These are phyloP conservation scores for Phaeotremella fagi DNA, from an alignment of 768 basidiomycete species.

Conservation along the genomic window DNA sequence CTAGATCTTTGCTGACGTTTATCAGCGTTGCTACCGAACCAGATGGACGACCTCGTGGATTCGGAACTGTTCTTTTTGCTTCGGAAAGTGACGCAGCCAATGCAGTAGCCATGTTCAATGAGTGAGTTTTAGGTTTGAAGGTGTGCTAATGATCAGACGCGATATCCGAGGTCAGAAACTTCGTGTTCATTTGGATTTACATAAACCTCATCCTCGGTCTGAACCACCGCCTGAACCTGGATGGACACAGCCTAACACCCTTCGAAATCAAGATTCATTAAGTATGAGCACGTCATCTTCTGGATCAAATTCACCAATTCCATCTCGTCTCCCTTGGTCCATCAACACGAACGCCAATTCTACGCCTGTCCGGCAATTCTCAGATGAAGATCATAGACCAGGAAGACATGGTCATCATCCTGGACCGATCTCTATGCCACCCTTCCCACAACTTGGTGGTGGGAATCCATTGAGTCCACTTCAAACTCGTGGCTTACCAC, in stretches of 20 bases:
- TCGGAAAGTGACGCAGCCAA: conserved; percentile 76
- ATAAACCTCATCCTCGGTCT: background rate
- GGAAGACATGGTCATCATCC: conserved; percentile 27
- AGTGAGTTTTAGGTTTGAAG: conserved; percentile 54
- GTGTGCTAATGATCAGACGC: conserved; percentile 52
- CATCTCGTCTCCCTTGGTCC: background rate
- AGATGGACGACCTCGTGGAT: conserved; percentile 84
- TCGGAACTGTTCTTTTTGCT: conserved; percentile 84
- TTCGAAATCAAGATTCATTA: background rate
- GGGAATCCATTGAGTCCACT: conserved; percentile 51
- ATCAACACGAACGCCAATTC: background rate
- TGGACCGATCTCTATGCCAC: conserved; percentile 49
- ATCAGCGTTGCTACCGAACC: conserved; percentile 58
- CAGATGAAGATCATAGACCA: background rate
- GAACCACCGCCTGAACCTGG: background rate
- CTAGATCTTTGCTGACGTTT: background rate
- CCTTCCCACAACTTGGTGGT: conserved; percentile 39
- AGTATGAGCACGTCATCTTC: background rate
- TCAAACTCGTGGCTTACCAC: conserved; percentile 77
- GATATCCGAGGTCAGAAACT: conserved; percentile 81
- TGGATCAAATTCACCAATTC: background rate
- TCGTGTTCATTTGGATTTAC: conserved; percentile 79
- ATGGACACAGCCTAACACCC: background rate
- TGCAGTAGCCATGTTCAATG: conserved; percentile 83
- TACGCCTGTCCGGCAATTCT: background rate